Evolutionary conservation across 306 rosid genomes (phyloP).

Genomic region (Fagus sylvatica): DNA sequence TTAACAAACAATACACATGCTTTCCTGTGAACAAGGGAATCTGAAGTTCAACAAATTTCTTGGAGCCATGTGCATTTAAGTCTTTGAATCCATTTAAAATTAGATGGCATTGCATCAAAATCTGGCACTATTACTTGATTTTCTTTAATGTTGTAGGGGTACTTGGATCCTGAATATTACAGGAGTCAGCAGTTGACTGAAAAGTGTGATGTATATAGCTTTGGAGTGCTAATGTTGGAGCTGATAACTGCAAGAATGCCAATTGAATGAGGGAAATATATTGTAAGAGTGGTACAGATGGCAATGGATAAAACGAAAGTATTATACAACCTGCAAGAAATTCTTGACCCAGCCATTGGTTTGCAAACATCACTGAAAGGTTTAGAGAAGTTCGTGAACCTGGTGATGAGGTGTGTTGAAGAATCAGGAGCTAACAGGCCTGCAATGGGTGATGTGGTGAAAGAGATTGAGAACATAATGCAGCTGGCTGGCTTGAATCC

Average conservation of each 20-base stretch:
- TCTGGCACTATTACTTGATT: neutral
- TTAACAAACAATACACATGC: neutral
- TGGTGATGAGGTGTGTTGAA: constrained; percentile 45
- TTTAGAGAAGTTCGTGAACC: constrained; percentile 37
- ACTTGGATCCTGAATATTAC: constrained; percentile 60
- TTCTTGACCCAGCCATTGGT: constrained; percentile 33
- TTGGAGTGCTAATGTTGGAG: constrained; percentile 55
- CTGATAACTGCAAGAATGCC: constrained; percentile 47
- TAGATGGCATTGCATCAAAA: neutral
- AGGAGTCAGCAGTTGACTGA: constrained; percentile 42
- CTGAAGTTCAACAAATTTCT: no score
- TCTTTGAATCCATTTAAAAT: neutral
- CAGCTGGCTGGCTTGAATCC: constrained; percentile 32
- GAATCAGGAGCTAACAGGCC: constrained; percentile 42
- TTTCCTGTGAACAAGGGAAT: neutral
- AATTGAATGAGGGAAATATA: constrained; percentile 36
- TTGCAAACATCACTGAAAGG: constrained; percentile 23
- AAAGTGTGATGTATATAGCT: constrained; percentile 56
- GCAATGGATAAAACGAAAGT: constrained; percentile 32
- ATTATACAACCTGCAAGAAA: constrained; percentile 27
- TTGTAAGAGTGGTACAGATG: constrained; percentile 33
- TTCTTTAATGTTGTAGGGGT: constrained; percentile 41
- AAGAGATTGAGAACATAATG: constrained; percentile 40
- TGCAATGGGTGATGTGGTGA: constrained; percentile 46
- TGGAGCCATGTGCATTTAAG: neutral